A percentile compares a stretch with the other conserved stretches of the same genome.
These are phyloP conservation scores for Ophiostoma montium DNA, from an alignment of 2,329 filamentous ascomycete genomes.

Conservation along the genomic window DNA sequence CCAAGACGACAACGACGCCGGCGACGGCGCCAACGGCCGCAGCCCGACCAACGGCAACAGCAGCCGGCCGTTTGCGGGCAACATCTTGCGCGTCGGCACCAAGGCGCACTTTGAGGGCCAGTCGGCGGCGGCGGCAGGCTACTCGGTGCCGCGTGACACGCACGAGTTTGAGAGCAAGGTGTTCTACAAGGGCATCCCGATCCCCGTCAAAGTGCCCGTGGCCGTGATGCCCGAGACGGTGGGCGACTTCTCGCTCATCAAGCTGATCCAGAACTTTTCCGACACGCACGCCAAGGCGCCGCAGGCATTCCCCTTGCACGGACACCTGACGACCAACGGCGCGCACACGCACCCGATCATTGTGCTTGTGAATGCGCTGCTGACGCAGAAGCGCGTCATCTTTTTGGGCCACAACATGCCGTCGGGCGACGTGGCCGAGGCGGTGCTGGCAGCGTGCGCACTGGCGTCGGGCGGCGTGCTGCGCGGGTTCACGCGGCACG, in stretches of 20 bases:
- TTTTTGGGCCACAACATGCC: constrained; percentile 93
- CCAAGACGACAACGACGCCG: constrained; percentile 24
- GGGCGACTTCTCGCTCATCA: constrained; percentile 93
- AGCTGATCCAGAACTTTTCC: constrained; percentile 90
- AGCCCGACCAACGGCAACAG: constrained; percentile 31
- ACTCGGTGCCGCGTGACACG: constrained; percentile 77
- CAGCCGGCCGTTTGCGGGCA: constrained; percentile 13
- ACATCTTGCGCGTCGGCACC: constrained; percentile 46
- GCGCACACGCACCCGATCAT: constrained; percentile 86
- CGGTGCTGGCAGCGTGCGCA: constrained; percentile 93
- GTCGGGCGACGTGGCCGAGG: constrained; percentile 90
- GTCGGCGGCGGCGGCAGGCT: constrained; percentile 35
- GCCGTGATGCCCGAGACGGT: constrained; percentile 91
- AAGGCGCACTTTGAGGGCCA: constrained; percentile 46
- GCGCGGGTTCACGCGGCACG: constrained; percentile 85
- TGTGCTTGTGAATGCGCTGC: constrained; percentile 80
- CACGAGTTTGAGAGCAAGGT: constrained; percentile 96
- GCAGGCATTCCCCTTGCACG: constrained; percentile 72
- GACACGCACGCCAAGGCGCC: constrained; percentile 68
- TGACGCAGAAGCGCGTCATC: constrained; percentile 93
- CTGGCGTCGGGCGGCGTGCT: constrained; percentile 85
- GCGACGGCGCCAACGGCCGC: constrained; percentile 29
- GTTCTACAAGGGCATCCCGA: constrained; percentile 89
- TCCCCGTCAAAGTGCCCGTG: constrained; percentile 91
- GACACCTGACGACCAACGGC: constrained; percentile 87